phyloP scores from a whole-genome alignment of 73 alveolate genomes.

The Tetrahymena thermophila region DNA sequence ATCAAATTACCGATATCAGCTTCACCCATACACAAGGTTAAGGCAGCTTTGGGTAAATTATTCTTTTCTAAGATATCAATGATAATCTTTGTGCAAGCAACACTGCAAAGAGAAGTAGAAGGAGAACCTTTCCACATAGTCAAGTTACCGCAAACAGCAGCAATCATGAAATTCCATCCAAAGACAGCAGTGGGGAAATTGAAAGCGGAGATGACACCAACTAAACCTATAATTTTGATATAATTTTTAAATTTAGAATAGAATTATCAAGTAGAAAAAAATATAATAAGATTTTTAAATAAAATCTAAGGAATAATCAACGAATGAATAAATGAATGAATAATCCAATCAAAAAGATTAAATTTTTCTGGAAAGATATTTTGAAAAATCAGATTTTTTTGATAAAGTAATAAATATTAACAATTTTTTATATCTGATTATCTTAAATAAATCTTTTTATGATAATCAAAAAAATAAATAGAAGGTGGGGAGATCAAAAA shows the following conservation, averaged over 20 bases:
- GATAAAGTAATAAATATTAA: background rate
- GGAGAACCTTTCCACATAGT: conserved; percentile 83
- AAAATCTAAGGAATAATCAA: too few relatives aligned
- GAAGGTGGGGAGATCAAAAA: background rate
- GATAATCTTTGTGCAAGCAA: conserved; percentile 70
- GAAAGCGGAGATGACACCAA: conserved; percentile 90
- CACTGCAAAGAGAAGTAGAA: conserved; percentile 57
- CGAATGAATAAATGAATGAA: too few relatives aligned
- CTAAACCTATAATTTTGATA: background rate
- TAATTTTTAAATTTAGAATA: background rate
- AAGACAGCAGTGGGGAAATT: conserved; percentile 87
- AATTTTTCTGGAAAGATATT: background rate
- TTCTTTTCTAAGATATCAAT: conserved; percentile 64
- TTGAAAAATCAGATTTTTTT: background rate
- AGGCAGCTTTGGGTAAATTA: conserved; percentile 55
- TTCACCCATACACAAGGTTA: conserved; percentile 65
- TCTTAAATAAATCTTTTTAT: too few relatives aligned
- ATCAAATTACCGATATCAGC: conserved; percentile 70
- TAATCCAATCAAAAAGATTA: too few relatives aligned
- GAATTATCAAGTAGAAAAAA: too few relatives aligned
- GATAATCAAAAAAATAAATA: too few relatives aligned
- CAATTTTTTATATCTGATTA: background rate
- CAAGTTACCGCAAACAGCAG: conserved; percentile 78
- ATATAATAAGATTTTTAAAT: too few relatives aligned
- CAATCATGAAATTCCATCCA: conserved; percentile 81